Evolutionary conservation across 805 yeast species (phyloP), one percentile per base, ranked within the genome.

Genomic region (Clavispora santaluciae): DNA sequence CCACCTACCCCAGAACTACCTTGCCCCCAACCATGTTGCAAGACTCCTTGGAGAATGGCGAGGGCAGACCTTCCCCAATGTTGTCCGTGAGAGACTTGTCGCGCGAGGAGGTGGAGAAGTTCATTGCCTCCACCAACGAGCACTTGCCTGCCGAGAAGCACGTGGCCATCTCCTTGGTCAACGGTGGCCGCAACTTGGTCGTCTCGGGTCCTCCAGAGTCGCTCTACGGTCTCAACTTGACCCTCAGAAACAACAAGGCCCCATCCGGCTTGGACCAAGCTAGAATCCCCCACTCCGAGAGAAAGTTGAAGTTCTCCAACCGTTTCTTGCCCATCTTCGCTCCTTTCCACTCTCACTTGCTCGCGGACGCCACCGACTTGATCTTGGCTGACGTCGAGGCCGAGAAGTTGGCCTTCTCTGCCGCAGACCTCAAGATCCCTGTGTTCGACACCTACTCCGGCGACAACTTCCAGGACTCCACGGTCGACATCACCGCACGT

Each of bases 141-240:
- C 98, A 90, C 69, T 78, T 93, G 69, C 97, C 99, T 53, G 70
- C 73, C 39, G 96, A 87, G 56, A 88, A 87, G 68, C 96, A 88
- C 60, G 83, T 93, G 57, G 86, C 83, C 45, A 82, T 93, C 50
- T 89, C 98, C 33, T 78, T 93, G 62, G 76, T 90, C 54, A 93
- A 93, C 61, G 99, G 99, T 64, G 96, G 96, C 36, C 80, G 96
- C 71, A 87, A 89, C 66, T 76, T 89, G 70, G 99, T 93, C 42
- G 89, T 91, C 36, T 79, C 95, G 17, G 99, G 99, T 64, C 99
- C 98, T 36, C 98, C 99, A 42, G 96, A 90, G 75, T 89, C 98
- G 3, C 73, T 93, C 47, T 93, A 91, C 57, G 99, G 99, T 74
- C 78, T 93, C 57, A 90, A 90, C 68, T 76, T 93, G 59, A 78